Evolutionary conservation across 257 asterid species (phyloP).

Genomic region (Gentiana straminea): DNA sequence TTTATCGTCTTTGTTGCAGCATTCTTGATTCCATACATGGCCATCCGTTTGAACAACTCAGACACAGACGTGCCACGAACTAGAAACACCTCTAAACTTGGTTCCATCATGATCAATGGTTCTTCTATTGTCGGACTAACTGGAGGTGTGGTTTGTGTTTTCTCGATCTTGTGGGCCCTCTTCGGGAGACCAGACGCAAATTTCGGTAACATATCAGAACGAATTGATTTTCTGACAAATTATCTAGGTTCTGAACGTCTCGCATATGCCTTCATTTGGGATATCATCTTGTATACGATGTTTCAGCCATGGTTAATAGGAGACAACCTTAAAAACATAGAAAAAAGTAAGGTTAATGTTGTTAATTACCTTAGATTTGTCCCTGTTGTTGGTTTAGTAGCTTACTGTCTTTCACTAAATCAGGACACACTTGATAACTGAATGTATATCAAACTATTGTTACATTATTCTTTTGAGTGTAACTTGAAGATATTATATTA

Average conservation of each 20-base stretch:
- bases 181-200: conserved; percentile 66
- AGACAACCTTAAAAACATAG: conserved; percentile 55
- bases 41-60: conserved; percentile 53
- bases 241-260: conserved; percentile 73
- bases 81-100: conserved; percentile 40
- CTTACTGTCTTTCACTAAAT: conserved; percentile 62
- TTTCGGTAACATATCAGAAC: conserved; percentile 45
- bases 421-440: conserved; percentile 26
- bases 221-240: conserved; percentile 50
- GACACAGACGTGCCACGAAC: conserved; percentile 19
- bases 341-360: conserved; percentile 33
- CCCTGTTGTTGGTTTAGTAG: conserved; percentile 66
- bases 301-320: conserved; percentile 97
- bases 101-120: conserved; percentile 52
- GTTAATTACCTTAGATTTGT: conserved; percentile 57
- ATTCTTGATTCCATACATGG: conserved; percentile 90
- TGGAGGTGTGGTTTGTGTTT: conserved; percentile 49
- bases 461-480: no score
- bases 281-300: conserved; percentile 48
- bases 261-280: conserved; percentile 96
- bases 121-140: conserved; percentile 60
- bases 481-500: no score
- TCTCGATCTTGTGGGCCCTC: conserved; percentile 62
- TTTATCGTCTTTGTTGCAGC: conserved; percentile 34
- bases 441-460: neutral